phyloP scores from a whole-genome alignment of 208 protist genomes.

The Tritrichomonas musculus region DNA sequence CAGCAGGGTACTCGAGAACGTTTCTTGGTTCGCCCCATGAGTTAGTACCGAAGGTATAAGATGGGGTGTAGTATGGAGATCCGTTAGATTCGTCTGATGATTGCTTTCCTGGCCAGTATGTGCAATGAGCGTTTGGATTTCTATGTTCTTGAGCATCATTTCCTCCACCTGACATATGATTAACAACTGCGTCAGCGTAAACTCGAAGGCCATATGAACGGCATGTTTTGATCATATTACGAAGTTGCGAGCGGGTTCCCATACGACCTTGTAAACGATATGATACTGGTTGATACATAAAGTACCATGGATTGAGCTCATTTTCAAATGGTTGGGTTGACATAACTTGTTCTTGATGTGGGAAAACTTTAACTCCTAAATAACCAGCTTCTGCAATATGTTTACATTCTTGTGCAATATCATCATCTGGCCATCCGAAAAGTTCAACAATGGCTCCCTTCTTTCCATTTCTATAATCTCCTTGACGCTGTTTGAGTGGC shows the following conservation, averaged over 20 bases:
- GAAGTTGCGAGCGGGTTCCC: too few relatives aligned
- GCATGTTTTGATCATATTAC: too few relatives aligned
- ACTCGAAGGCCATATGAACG: too few relatives aligned
- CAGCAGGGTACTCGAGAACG: constrained; percentile 55
- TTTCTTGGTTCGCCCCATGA: constrained; percentile 41
- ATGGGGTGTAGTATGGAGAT: constrained; percentile 56
- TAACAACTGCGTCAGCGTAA: constrained; percentile 59
- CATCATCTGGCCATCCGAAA: constrained; percentile 53
- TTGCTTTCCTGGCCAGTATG: constrained; percentile 48
- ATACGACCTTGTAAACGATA: too few relatives aligned
- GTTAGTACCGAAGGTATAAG: constrained; percentile 47
- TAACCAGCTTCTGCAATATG: neutral
- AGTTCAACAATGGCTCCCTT: constrained; percentile 61
- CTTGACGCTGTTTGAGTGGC: constrained; percentile 13
- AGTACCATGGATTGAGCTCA: constrained; percentile 60
- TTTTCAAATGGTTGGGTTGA: constrained; percentile 49
- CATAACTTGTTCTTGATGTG: constrained; percentile 57
- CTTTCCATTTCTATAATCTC: constrained; percentile 57
- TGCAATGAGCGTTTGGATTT: constrained; percentile 44
- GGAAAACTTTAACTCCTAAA: constrained; percentile 55
- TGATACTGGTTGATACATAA: too few relatives aligned
- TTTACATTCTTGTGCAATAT: constrained; percentile 17
- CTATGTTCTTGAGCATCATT: constrained; percentile 57
- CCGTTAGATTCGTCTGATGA: neutral
- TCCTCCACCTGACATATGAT: constrained; percentile 60